A percentile compares a stretch with the other conserved stretches of the same genome.
These are phyloP conservation scores for Cucumis hystrix DNA, from an alignment of 306 rosid genomes.

Conservation along the genomic window DNA sequence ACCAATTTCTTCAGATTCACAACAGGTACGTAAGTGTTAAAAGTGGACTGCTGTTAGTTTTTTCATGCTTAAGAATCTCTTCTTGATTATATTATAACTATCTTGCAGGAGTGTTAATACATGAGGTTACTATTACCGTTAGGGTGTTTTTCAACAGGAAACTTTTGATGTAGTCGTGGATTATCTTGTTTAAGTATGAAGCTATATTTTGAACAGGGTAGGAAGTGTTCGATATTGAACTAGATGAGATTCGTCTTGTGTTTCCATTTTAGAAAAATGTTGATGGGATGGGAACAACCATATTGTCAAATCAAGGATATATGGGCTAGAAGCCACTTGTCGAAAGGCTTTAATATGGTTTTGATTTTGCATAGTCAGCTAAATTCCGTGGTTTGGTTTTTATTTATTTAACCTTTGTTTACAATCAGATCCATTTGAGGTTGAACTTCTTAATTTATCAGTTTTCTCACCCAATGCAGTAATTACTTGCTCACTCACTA, in stretches of 20 bases:
- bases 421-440: background rate
- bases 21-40: slow-evolving; percentile 44
- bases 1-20: slow-evolving; percentile 30
- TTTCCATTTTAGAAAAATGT: background rate
- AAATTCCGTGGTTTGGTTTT: background rate
- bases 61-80: background rate
- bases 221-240: background rate
- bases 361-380: background rate
- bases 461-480: background rate
- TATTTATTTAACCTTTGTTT: background rate
- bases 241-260: background rate
- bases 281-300: background rate
- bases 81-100: background rate
- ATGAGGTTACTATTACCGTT: background rate
- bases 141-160: background rate
- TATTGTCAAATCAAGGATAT: background rate
- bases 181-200: background rate
- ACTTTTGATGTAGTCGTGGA: background rate
- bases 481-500: background rate
- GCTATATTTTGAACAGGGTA: background rate
- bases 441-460: background rate
- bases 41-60: background rate
- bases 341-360: background rate
- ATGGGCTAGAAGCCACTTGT: background rate
- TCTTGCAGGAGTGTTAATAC: background rate